Conservation (phyloP, 768 basidiomycete species). For the Mycena epipterygia region DNA sequence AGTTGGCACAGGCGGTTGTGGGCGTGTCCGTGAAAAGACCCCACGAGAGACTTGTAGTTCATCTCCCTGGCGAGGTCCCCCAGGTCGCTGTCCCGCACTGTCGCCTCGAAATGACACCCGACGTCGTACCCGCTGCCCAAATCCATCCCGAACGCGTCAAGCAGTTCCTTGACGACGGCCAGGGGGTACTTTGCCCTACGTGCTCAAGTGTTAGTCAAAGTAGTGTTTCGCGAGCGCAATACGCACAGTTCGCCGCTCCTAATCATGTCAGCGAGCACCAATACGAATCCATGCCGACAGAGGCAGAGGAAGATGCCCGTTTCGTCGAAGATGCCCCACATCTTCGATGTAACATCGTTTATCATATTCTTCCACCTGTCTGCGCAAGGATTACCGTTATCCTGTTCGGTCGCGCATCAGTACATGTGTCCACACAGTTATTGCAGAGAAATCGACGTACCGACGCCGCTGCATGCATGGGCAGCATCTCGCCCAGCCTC, state of each 20-base stretch:
- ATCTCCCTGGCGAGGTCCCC: not conserved
- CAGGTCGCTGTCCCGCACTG: too few species aligned
- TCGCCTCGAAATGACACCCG: conserved; percentile 13
- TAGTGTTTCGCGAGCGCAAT: not conserved
- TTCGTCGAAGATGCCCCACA: too few species aligned
- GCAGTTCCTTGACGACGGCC: not conserved
- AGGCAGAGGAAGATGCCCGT: too few species aligned
- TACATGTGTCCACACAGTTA: not conserved
- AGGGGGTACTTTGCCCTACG: conserved; percentile 6
- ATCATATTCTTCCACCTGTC: conserved; percentile 36
- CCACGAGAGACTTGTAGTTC: not conserved
- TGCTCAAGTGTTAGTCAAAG: too few species aligned
- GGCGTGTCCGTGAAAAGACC: not conserved
- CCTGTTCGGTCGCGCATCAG: not conserved
- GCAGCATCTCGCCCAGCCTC: not conserved
- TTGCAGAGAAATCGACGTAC: not conserved
- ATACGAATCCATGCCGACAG: conserved; percentile 32
- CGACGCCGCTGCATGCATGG: not conserved
- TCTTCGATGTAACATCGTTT: conserved; percentile 29
- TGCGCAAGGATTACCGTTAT: conserved; percentile 25
- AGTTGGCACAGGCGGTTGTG: not conserved
- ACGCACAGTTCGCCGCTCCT: conserved; percentile 15
- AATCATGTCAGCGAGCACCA: conserved; percentile 25
- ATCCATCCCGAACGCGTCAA: conserved; percentile 13
- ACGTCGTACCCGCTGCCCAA: conserved; percentile 16